Evolutionary conservation across 768 basidiomycete species (phyloP), one percentile per base, ranked within the genome.

Genomic region (Hericium erinaceus): DNA sequence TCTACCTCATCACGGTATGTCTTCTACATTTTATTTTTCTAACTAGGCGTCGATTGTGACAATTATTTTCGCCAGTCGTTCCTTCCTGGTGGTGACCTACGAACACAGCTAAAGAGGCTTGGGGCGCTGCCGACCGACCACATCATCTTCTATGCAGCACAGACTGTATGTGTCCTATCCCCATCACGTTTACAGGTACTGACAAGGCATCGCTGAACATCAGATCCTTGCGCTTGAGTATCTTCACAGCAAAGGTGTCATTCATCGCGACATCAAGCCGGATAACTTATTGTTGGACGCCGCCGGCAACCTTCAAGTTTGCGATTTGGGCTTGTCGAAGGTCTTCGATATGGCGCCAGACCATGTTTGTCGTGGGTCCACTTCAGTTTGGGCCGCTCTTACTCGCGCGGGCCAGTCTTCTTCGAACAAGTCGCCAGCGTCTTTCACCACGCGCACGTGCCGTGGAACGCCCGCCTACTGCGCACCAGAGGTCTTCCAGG

Each of bases 191-290:
- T 4, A 18, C 33, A 1, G 20, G 12, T 33, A 12, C 12, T 55
- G 12, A 52, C 40, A 9, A 16, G 5, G 13, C 24, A 11, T 15
- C 39, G 15, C 24, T 11, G 12, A 20, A 8, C 24, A 12, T 2
- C 38, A 61, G 60, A 40, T 58, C 18, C 55, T 61, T 28, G 60
- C 60, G 20, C 53, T 59, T 7, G 48, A 59, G 49, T 38, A 33
- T n/a, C 46, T 61, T 13, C 60, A 57, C 26, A 37, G 40, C 33
- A 49, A 6, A 22, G 55, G 58, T 16, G 37, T 61, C 18, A 50
- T 61, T 7, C 58, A 61, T 50, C 51, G 58, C 12, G 58, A 61
- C 40, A 48, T 59, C 54, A 61, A 58, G 44, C 58, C 58, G 3
- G 55, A 59, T 18, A 61, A 61, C 18, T 38, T 61, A 26, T 52